Evolutionary conservation across 306 rosid genomes (phyloP), one percentile per base, ranked within the genome.

Genomic region (Hippophae gyantsensis): DNA sequence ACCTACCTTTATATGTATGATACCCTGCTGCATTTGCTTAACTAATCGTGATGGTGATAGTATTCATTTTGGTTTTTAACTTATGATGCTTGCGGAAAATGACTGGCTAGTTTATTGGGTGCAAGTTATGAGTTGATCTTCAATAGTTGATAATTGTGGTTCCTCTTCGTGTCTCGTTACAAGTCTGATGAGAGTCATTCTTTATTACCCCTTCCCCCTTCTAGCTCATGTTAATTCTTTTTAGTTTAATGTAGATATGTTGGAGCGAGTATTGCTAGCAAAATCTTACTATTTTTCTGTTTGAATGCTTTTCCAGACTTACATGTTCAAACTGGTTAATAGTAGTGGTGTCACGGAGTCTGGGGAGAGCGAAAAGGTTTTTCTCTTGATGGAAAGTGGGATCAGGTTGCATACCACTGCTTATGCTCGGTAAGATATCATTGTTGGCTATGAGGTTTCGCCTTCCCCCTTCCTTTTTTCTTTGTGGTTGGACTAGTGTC

Each of bases 291-390:
- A 40, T 45, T 14, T 7, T 10, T 66, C 10, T 43, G 23, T 10
- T 26, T n/a, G 23, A 54, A 57, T 42, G 59, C 56, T 40, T 57
- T 6, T 76, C 72, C 74, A 92, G 99, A 92, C 99, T 0, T 92
- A 92, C 49, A 83, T 88, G 68, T 78, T 92, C 74, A 92, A 92
- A 88, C 87, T 92, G 5, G 82, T 88, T 93, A 82, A 92, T 59
- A 92, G 99, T 41, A 88, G 99, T 64, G 97, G 99, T 32, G 66
- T 92, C 7, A 78, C 99, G 11, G 95, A 92, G 69, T 92, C 99
- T 6, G 95, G 96, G 6, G 99, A 92, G 85, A 88, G 93, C 53
- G 99, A 92, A 82, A 92, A 92, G 79, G 90, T 85, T 40, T 76
- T 92, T 56, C 64, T 92, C 40, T 80, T 92, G 64, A 78, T 88